Conservation (phyloP, 1,139 yeast species). For the Wickerhamomyces sp. region DNA sequence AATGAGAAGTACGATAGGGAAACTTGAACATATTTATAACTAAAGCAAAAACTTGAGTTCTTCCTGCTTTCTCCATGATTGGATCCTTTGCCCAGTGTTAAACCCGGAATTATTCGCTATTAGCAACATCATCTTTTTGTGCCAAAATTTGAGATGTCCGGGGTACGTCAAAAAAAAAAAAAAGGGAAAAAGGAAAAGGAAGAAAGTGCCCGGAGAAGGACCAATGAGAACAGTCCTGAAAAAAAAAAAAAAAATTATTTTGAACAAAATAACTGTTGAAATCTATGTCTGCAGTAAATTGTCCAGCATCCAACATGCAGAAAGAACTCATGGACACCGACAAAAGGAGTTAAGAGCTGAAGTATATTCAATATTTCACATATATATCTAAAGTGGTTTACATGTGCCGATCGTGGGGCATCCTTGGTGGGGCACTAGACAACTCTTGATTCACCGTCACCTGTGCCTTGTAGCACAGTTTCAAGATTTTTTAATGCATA, state of each 20-base stretch:
- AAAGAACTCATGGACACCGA: no score
- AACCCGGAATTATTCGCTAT: neutral
- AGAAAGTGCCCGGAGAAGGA: neutral
- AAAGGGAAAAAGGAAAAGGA: neutral
- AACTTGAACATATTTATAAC: no score
- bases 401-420: no score
- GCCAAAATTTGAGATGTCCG: neutral
- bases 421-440: no score
- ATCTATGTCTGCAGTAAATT: no score
- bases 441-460: slow-evolving; percentile 33
- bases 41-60: no score
- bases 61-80: no score
- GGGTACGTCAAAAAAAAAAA: neutral
- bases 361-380: no score
- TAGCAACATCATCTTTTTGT: neutral
- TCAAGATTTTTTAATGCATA: slow-evolving; percentile 45
- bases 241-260: no score
- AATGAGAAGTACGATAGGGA: neutral
- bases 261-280: neutral
- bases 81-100: neutral
- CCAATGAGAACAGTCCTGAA: neutral
- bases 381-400: no score
- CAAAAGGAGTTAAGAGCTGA: slow-evolving; percentile 1
- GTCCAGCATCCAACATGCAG: no score
- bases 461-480: slow-evolving; percentile 33